phyloP scores from a whole-genome alignment of 305 asterid species.

The Caryopteris hybrid region DNA sequence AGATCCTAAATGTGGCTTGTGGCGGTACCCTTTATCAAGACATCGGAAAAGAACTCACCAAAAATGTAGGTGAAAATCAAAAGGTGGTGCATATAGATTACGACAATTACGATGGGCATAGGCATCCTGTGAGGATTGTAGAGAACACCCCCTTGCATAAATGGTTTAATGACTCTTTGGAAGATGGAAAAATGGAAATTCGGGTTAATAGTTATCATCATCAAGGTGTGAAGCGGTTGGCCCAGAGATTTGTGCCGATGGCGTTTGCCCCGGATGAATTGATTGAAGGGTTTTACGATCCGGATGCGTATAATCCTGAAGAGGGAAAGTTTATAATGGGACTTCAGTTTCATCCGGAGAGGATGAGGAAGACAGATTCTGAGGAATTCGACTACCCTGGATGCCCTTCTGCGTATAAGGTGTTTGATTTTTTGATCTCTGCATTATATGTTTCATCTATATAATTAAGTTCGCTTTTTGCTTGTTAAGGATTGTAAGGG shows the following conservation, averaged over 20 bases:
- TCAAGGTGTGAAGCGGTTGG: slow-evolving; percentile 83
- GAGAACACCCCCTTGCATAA: slow-evolving; percentile 55
- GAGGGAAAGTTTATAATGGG: slow-evolving; percentile 91
- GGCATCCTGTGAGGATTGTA: slow-evolving; percentile 51
- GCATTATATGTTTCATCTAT: background rate
- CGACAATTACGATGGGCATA: slow-evolving; percentile 70
- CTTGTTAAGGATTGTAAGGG: background rate
- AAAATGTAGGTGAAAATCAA: slow-evolving; percentile 6
- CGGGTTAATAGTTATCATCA: slow-evolving; percentile 80
- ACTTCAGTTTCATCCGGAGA: slow-evolving; percentile 83
- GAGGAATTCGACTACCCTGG: slow-evolving; percentile 89
- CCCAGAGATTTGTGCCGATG: slow-evolving; percentile 80
- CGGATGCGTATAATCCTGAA: slow-evolving; percentile 69
- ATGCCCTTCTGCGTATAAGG: slow-evolving; percentile 70
- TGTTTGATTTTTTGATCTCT: background rate
- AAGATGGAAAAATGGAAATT: slow-evolving; percentile 38
- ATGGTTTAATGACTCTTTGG: slow-evolving; percentile 62
- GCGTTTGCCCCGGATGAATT: slow-evolving; percentile 85
- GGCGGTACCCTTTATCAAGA: slow-evolving; percentile 82
- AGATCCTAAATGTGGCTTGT: slow-evolving; percentile 73
- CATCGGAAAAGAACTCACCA: slow-evolving; percentile 44
- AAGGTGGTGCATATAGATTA: slow-evolving; percentile 59
- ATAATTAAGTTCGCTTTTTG: background rate
- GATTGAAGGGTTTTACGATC: slow-evolving; percentile 84
- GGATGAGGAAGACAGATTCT: slow-evolving; percentile 52